phyloP scores from a whole-genome alignment of 2,329 filamentous ascomycete species.

The Colletotrichum sp. region DNA sequence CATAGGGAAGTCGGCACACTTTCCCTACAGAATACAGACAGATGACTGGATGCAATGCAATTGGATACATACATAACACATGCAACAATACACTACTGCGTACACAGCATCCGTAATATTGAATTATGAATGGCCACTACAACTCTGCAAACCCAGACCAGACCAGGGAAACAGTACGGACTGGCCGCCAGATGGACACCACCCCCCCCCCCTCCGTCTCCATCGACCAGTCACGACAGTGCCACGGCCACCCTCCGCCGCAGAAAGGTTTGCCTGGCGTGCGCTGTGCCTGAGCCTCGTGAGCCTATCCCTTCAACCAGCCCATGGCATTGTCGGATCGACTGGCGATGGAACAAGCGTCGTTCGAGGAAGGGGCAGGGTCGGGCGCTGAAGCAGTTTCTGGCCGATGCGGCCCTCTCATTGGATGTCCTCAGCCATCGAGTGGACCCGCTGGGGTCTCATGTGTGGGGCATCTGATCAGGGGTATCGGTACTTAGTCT shows the following conservation, averaged over 20 bases:
- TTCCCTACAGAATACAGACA: background rate
- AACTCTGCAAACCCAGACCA: background rate
- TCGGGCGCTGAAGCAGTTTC: constrained; percentile 19
- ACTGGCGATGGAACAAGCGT: constrained; percentile 39
- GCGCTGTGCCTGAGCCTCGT: background rate
- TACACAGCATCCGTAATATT: background rate
- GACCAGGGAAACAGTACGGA: background rate
- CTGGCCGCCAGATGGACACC: background rate
- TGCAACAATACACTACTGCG: background rate
- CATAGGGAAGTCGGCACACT: background rate
- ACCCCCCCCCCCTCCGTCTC: background rate
- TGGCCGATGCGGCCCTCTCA: background rate
- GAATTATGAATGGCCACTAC: background rate
- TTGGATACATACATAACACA: background rate
- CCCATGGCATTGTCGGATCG: constrained; percentile 41
- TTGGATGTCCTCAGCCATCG: background rate
- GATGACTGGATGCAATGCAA: background rate
- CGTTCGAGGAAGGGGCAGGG: constrained; percentile 32
- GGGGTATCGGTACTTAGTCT: background rate
- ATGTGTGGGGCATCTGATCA: background rate
- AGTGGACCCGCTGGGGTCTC: background rate
- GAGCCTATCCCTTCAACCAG: constrained; percentile 2
- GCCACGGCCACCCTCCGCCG: background rate
- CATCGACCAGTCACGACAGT: background rate
- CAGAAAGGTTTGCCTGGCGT: background rate